These are phyloP conservation scores for Zygotorulaspora mrakii DNA, from an alignment of 1,139 yeast genomes.

Conservation along the genomic window DNA sequence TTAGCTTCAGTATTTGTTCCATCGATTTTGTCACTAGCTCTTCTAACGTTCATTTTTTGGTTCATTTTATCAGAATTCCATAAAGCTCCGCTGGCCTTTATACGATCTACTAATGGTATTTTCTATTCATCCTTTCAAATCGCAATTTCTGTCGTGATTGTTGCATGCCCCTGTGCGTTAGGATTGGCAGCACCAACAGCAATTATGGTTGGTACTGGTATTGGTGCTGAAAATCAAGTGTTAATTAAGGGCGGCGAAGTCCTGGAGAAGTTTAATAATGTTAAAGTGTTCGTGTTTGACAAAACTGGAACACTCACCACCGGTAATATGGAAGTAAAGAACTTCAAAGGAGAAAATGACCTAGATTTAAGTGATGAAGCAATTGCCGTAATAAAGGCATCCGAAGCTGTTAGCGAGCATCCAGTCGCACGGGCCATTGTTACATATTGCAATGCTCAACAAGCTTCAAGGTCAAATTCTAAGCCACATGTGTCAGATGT, in stretches of 20 bases:
- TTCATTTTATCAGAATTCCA: constrained; percentile 41
- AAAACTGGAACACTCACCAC: constrained; percentile 94
- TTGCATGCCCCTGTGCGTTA: constrained; percentile 96
- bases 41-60: constrained; percentile 73
- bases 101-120: constrained; percentile 53
- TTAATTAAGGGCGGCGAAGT: constrained; percentile 91
- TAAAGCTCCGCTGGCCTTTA: constrained; percentile 50
- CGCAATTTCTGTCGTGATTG: constrained; percentile 91
- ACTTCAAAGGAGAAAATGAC: constrained; percentile 16
- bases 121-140: constrained; percentile 69
- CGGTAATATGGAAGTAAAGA: constrained; percentile 66
- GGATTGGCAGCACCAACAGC: constrained; percentile 99
- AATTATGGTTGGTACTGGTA: constrained; percentile 97
- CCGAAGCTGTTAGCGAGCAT: constrained; percentile 78
- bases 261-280: constrained; percentile 65
- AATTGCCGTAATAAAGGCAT: constrained; percentile 43
- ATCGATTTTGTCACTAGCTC: constrained; percentile 56
- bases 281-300: constrained; percentile 76
- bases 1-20: constrained; percentile 89
- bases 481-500: constrained; percentile 31
- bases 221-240: constrained; percentile 87
- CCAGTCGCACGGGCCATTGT: constrained; percentile 77
- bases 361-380: constrained; percentile 15
- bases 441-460: constrained; percentile 33
- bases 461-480: constrained; percentile 8